Base-by-base conservation (phyloP, 139 green algal species). In the Chlamydomonas schloesseri region DNA sequence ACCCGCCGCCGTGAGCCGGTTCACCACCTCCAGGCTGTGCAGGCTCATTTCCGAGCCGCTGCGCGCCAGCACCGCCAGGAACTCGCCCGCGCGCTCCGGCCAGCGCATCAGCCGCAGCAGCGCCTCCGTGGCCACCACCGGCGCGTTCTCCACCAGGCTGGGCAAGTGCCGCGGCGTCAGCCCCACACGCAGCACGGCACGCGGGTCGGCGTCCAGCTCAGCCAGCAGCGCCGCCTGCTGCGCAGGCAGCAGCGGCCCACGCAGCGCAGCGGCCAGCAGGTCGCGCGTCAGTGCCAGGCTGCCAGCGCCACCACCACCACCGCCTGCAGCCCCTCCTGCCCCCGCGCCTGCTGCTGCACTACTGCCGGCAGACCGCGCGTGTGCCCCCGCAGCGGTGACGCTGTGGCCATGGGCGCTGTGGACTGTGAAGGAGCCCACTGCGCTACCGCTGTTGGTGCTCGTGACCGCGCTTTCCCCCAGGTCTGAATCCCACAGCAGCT, bases 21-120 rank as follows among this genome's bases (percentile, higher is more conserved):
- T 98, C 23, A 98, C 95, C n/a, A 98, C 96, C 89, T 98, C 96
- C 93, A 98, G 96, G 68, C 81, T 92, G 90, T 98, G 96, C 64
- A 98, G 87, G 71, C 82, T 94, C 91, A 98, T 92, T 8, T 50
- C 42, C 42, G 42, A 50, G 33, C 94, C 90, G 85, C 95, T 95
- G 76, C 80, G 73, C 0, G 93, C 92, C 72, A 98, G 88, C 85
- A 93, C 91, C 0, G 87, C 69, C 81, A 89, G 89, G 42, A 65
- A 88, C 24, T 53, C 73, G 2, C 36, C 31, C 29, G 42, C 64
- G 4, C 78, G 78, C 34, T 60, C 78, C 64, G 64, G 62, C 58
- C 88, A 79, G 17, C 82, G 82, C 53, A 79, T 67, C 58, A 89
- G 76, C 82, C 33, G 33, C 64, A 89, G 28, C 69, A 91, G 69